Evolutionary conservation across 225 moss, liverwort and hornwort genomes (phyloP).

Genomic region (Marchantia paleacea): DNA sequence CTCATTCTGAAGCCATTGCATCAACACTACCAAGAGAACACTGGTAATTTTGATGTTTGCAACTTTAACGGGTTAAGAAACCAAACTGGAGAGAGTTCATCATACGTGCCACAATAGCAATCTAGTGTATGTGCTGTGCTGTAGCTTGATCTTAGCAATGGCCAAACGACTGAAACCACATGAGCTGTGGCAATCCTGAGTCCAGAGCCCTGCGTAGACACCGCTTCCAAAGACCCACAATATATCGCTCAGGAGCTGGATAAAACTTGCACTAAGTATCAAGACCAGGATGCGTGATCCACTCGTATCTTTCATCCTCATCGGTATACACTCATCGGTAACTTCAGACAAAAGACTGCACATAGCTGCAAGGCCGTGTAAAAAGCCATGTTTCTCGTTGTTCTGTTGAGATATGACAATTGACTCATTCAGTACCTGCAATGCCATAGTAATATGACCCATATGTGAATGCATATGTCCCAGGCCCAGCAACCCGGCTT

Average conservation of each 20-base stretch:
- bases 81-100: slow-evolving; percentile 62
- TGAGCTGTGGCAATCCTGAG: slow-evolving; percentile 73
- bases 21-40: slow-evolving; percentile 64
- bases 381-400: slow-evolving; percentile 79
- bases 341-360: slow-evolving; percentile 84
- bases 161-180: slow-evolving; percentile 89
- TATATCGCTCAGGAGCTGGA: slow-evolving; percentile 57
- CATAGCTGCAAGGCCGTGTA: slow-evolving; percentile 82
- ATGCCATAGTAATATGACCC: slow-evolving; percentile 61
- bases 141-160: slow-evolving; percentile 72
- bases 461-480: slow-evolving; percentile 94
- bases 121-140: slow-evolving; percentile 56
- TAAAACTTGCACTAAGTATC: slow-evolving; percentile 35
- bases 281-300: slow-evolving; percentile 39
- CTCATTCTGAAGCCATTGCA: slow-evolving; percentile 35
- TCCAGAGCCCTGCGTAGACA: slow-evolving; percentile 81
- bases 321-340: slow-evolving; percentile 62
- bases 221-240: slow-evolving; percentile 64
- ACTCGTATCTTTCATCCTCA: slow-evolving; percentile 44
- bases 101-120: slow-evolving; percentile 47
- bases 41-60: slow-evolving; percentile 59
- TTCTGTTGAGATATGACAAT: slow-evolving; percentile 94
- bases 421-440: slow-evolving; percentile 88
- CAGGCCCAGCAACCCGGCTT: slow-evolving; percentile 80
- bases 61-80: slow-evolving; percentile 73